Evolutionary conservation across 805 yeast species (phyloP).

Genomic region (Cyberlindnera euphorbiae): DNA sequence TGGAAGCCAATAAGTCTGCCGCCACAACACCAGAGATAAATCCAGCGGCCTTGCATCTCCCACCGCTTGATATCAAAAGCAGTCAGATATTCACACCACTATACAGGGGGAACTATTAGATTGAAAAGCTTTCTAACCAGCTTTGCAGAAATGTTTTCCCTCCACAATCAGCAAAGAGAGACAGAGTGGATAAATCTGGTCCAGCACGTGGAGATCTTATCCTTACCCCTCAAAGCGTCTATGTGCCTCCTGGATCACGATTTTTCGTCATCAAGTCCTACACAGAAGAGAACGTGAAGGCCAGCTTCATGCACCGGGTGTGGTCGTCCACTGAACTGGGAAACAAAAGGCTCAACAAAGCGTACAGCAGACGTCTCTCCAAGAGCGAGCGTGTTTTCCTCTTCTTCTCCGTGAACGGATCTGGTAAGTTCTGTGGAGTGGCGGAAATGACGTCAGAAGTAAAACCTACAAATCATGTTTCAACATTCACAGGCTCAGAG

Average conservation of each 20-base stretch:
- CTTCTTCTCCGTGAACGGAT: constrained; percentile 53
- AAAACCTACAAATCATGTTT: neutral
- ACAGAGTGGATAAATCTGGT: neutral
- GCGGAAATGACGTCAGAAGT: constrained; percentile 44
- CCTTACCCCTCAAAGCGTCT: constrained; percentile 14
- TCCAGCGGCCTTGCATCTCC: constrained; percentile 6
- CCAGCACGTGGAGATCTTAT: constrained; percentile 7
- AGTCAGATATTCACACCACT: constrained; percentile 11
- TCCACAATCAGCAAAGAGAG: too few relatives aligned
- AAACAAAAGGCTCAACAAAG: constrained; percentile 44
- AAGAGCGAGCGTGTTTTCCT: constrained; percentile 35
- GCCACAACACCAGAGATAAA: constrained; percentile 7
- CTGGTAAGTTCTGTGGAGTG: constrained; percentile 55
- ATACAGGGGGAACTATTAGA: constrained; percentile 10
- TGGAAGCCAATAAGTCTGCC: constrained; percentile 4
- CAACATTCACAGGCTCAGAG: neutral
- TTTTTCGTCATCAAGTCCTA: constrained; percentile 54
- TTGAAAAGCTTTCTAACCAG: constrained; percentile 1
- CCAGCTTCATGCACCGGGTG: constrained; percentile 43
- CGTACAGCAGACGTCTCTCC: constrained; percentile 26
- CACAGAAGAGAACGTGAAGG: constrained; percentile 42
- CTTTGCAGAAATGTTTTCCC: neutral
- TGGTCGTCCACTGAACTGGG: constrained; percentile 62
- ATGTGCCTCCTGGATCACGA: constrained; percentile 29
- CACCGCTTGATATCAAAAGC: neutral